A percentile compares a stretch with the other conserved stretches of the same genome.
Conservation (phyloP, 1,284 basidiomycete genomes). For the Wallemia ichthyophaga region DNA sequence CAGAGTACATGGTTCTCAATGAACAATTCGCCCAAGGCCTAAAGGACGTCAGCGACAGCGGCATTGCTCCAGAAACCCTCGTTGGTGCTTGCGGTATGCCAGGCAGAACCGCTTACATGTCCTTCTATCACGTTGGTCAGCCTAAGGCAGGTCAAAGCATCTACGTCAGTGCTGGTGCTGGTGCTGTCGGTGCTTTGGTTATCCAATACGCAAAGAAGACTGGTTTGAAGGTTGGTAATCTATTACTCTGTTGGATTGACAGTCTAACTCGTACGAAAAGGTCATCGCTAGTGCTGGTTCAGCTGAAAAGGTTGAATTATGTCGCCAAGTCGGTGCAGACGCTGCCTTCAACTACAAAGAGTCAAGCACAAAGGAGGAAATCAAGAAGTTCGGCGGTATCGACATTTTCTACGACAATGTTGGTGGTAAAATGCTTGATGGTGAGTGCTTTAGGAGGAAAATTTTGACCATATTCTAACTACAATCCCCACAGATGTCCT, state of each 20-base stretch:
- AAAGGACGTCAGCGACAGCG: neutral
- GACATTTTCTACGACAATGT: constrained; percentile 4
- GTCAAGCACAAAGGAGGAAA: neutral
- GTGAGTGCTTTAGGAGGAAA: too few species aligned
- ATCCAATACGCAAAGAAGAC: constrained; percentile 1
- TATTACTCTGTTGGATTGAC: too few species aligned
- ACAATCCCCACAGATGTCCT: too few species aligned
- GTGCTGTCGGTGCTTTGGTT: constrained; percentile 4
- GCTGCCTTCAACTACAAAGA: constrained; percentile 4
- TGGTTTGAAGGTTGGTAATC: constrained; percentile 2
- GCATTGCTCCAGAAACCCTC: neutral
- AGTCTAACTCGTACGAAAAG: too few species aligned
- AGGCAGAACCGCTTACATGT: neutral
- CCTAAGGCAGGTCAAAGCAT: neutral
- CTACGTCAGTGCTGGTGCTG: constrained; percentile 2
- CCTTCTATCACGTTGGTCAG: neutral
- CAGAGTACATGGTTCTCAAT: neutral
- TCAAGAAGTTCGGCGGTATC: constrained; percentile 3
- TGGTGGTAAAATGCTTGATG: constrained; percentile 1
- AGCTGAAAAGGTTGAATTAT: constrained; percentile 3
- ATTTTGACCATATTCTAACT: too few species aligned
- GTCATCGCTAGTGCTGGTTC: constrained; percentile 2
- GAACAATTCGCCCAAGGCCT: neutral
- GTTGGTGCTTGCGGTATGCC: neutral
- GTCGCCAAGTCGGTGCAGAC: constrained; percentile 2